A percentile compares a stretch with the other conserved stretches of the same genome.
These are phyloP conservation scores for Endocalyx cinctus DNA, from an alignment of 2,329 filamentous ascomycete genomes.

Conservation along the genomic window DNA sequence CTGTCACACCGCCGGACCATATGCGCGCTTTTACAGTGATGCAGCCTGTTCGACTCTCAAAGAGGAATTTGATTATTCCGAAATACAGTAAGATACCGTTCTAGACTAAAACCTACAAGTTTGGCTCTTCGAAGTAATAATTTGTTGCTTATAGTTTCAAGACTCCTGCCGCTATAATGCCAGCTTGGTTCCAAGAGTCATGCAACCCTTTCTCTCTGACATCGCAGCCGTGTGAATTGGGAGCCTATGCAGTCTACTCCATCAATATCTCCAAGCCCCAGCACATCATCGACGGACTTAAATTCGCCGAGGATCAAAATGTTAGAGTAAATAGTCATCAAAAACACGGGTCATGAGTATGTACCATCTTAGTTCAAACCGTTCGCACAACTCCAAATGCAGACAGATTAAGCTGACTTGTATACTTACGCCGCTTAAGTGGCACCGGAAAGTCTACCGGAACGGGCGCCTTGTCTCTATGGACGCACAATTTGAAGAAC, in stretches of 20 bases:
- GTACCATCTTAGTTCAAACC: no score
- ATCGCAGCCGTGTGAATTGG: conserved; percentile 37
- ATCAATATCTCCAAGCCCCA: conserved; percentile 14
- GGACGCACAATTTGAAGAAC: no score
- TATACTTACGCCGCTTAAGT: no score
- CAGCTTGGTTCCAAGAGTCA: conserved; percentile 24
- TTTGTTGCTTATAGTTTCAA: conserved; percentile 27
- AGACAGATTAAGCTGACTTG: no score
- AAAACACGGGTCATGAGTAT: conserved; percentile 41
- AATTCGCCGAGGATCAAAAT: conserved; percentile 29
- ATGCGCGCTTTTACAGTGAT: no score
- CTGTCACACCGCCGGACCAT: conserved; percentile 39
- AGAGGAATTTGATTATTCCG: conserved; percentile 16
- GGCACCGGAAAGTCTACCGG: no score
- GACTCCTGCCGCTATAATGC: no score
- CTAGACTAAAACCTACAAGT: conserved; percentile 8
- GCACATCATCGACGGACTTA: conserved; percentile 16
- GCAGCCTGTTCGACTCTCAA: conserved; percentile 31
- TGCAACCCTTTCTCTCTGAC: conserved; percentile 36
- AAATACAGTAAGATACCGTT: conserved; percentile 19
- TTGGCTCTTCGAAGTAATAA: conserved; percentile 22
- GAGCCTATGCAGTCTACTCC: conserved; percentile 29
- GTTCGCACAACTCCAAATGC: no score
- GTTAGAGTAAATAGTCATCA: conserved; percentile 38
- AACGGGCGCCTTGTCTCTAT: no score